Evolutionary conservation across 371 early-diverging fungal genomes (phyloP).

Genomic region (Mortierella polycephala): DNA sequence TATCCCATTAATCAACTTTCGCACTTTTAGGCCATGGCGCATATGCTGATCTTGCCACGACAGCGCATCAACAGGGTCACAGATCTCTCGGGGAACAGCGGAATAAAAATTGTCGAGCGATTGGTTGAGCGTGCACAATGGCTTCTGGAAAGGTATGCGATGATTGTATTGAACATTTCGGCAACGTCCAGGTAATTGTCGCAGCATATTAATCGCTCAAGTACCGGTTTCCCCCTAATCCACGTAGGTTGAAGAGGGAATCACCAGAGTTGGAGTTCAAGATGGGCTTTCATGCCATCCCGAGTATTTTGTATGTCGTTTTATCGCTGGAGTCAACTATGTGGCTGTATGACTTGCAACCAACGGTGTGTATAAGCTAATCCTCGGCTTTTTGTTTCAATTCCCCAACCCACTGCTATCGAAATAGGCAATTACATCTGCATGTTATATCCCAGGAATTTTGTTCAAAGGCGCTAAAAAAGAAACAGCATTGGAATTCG

Average conservation of each 20-base stretch:
- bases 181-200: too few species aligned
- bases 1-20: background rate
- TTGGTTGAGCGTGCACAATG: constrained; percentile 16
- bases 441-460: constrained; percentile 73
- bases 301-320: constrained; percentile 60
- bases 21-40: constrained; percentile 44
- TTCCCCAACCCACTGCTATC: background rate
- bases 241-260: constrained; percentile 17
- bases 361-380: background rate
- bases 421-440: constrained; percentile 64
- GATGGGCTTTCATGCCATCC: constrained; percentile 71
- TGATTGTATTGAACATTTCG: background rate
- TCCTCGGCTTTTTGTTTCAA: background rate
- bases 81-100: constrained; percentile 27
- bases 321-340: background rate
- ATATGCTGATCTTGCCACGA: constrained; percentile 64
- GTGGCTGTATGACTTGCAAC: too few species aligned
- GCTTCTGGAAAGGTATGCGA: constrained; percentile 25
- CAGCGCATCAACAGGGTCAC: constrained; percentile 45
- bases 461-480: constrained; percentile 57
- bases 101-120: constrained; percentile 34
- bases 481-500: constrained; percentile 71
- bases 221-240: background rate
- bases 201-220: too few species aligned
- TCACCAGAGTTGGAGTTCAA: constrained; percentile 53